Evolutionary conservation across 2,329 filamentous ascomycete genomes (phyloP).

Genomic region (Colletotrichum endophyticum): DNA sequence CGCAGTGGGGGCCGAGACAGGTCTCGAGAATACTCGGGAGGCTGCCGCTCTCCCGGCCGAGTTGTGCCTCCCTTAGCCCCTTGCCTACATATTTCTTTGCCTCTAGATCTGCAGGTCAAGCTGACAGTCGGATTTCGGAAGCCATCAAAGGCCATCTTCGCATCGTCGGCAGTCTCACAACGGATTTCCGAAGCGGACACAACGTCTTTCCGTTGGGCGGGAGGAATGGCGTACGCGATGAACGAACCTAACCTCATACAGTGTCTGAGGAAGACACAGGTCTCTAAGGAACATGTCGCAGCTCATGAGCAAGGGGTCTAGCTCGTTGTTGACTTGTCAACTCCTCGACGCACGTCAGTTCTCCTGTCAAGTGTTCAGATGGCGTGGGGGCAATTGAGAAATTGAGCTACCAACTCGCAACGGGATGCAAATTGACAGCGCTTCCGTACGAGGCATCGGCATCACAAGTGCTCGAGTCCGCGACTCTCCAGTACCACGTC

Average conservation of each 20-base stretch:
- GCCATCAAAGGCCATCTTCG: neutral
- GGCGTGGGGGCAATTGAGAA: neutral
- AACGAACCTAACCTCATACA: neutral
- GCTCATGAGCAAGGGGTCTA: neutral
- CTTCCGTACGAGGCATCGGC: neutral
- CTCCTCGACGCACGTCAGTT: neutral
- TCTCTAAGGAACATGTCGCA: neutral
- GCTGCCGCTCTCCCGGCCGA: neutral
- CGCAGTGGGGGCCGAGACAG: slow-evolving; percentile 1
- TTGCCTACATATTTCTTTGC: neutral
- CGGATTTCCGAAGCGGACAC: neutral
- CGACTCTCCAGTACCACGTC: neutral
- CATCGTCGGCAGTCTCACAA: neutral
- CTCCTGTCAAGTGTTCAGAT: neutral
- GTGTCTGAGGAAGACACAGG: neutral
- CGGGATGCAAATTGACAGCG: neutral
- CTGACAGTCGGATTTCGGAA: neutral
- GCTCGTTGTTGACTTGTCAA: neutral
- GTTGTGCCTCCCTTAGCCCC: neutral
- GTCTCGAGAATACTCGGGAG: neutral
- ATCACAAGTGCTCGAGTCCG: neutral
- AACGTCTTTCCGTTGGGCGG: neutral
- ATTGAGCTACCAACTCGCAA: neutral
- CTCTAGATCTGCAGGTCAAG: neutral
- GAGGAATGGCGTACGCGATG: neutral